These are phyloP conservation scores for Phalaenopsis aphrodite DNA, from an alignment of 106 monocot species.

Conservation along the genomic window DNA sequence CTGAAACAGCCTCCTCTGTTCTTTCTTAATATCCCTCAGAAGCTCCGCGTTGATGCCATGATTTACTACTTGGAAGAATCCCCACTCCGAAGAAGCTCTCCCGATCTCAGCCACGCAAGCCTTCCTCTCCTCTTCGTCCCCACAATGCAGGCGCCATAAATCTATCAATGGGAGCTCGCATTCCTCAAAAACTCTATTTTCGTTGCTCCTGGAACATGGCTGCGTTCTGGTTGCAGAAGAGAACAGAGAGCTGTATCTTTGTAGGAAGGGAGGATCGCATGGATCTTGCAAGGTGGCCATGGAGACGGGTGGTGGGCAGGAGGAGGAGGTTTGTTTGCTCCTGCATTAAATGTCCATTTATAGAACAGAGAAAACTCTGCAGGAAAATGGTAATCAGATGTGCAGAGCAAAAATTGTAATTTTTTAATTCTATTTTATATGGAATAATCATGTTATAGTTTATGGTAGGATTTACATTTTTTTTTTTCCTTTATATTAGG, in stretches of 20 bases:
- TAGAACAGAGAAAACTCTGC: neutral
- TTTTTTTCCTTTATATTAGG: neutral
- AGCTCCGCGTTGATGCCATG: constrained; percentile 48
- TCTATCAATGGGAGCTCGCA: constrained; percentile 52
- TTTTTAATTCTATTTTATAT: too few species aligned
- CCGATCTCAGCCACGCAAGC: constrained; percentile 30
- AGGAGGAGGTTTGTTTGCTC: neutral
- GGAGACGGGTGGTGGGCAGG: neutral
- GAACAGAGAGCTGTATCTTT: constrained; percentile 14
- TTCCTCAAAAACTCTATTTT: neutral
- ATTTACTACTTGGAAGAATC: constrained; percentile 64
- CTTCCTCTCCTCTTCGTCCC: constrained; percentile 14
- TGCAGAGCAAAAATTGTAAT: too few species aligned
- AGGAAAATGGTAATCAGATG: too few species aligned
- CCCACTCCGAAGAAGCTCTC: constrained; percentile 49
- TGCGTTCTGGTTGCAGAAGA: neutral
- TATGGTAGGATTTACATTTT: too few species aligned
- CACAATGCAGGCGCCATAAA: constrained; percentile 16
- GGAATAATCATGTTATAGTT: too few species aligned
- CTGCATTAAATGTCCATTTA: neutral
- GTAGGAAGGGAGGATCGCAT: constrained; percentile 20
- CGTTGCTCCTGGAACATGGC: neutral
- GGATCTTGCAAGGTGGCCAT: neutral
- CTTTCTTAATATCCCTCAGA: constrained; percentile 37
- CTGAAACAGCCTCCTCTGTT: constrained; percentile 39